Evolutionary conservation across 352 stramenopile species (phyloP).

Genomic region (Phytophthora agathidicida): DNA sequence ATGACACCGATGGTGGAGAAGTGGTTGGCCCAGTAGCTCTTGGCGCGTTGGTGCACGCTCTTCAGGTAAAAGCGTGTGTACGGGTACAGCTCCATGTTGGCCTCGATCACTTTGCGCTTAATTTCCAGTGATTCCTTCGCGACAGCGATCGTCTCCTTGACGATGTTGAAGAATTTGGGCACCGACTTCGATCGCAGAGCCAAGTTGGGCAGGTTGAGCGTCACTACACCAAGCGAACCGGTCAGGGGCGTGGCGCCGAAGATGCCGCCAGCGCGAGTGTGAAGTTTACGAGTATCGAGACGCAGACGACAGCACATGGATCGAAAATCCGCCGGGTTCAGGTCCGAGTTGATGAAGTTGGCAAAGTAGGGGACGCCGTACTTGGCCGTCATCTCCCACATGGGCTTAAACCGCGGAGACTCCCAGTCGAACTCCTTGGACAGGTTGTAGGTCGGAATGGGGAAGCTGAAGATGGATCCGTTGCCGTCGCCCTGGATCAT

Average conservation of each 20-base stretch:
- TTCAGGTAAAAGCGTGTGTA: conserved; percentile 40
- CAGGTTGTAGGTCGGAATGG: conserved; percentile 39
- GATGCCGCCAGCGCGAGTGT: conserved; percentile 34
- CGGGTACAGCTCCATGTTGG: conserved; percentile 40
- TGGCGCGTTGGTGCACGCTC: conserved; percentile 32
- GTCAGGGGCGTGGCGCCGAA: conserved; percentile 34
- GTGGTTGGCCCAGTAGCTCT: conserved; percentile 40
- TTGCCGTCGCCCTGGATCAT: conserved; percentile 40
- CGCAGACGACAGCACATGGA: conserved; percentile 39
- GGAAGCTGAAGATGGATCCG: conserved; percentile 42
- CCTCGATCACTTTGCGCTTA: conserved; percentile 34
- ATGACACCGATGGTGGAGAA: conserved; percentile 41
- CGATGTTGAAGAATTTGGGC: conserved; percentile 30
- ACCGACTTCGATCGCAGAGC: conserved; percentile 28
- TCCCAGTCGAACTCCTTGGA: conserved; percentile 39
- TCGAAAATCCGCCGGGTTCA: conserved; percentile 34
- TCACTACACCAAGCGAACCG: conserved; percentile 39
- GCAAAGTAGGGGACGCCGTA: conserved; percentile 39
- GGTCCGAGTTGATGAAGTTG: conserved; percentile 39
- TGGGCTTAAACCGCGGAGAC: conserved; percentile 29
- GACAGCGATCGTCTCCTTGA: conserved; percentile 31
- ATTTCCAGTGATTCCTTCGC: conserved; percentile 38
- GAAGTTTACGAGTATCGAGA: conserved; percentile 35
- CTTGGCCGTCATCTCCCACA: conserved; percentile 41
- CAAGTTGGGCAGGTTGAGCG: conserved; percentile 35